Evolutionary conservation across 352 stramenopile species (phyloP).

Genomic region (Phytopythium oedochilum): DNA sequence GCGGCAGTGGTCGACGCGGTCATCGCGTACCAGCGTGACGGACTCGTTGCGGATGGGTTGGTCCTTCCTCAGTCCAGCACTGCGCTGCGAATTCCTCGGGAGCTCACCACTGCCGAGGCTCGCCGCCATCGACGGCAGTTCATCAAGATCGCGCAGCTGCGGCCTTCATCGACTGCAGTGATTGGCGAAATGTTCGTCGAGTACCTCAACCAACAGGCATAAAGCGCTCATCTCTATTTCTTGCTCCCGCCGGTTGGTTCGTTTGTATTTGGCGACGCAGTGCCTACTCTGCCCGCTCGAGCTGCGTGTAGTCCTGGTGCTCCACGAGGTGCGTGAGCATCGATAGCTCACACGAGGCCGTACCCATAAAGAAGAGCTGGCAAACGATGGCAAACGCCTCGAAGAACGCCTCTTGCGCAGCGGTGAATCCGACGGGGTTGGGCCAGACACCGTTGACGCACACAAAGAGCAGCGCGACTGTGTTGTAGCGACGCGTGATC

Average conservation of each 20-base stretch:
- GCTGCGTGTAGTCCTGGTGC: conserved; percentile 48
- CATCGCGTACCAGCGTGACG: conserved; percentile 60
- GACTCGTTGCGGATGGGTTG: conserved; percentile 44
- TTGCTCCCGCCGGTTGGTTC: background rate
- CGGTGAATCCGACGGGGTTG: conserved; percentile 78
- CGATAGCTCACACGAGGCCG: conserved; percentile 67
- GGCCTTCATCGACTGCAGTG: conserved; percentile 37
- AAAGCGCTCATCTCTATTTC: conserved; percentile 4
- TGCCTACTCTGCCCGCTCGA: conserved; percentile 50
- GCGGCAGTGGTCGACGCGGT: conserved; percentile 51
- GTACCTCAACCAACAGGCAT: conserved; percentile 74
- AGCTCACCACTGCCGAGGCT: conserved; percentile 48
- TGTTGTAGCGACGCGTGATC: background rate
- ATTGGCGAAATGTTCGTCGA: conserved; percentile 72
- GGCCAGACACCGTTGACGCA: conserved; percentile 78
- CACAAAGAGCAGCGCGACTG: conserved; percentile 74
- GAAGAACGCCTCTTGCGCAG: conserved; percentile 77
- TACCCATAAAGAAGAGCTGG: conserved; percentile 87
- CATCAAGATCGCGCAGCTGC: conserved; percentile 70
- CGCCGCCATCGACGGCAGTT: conserved; percentile 77
- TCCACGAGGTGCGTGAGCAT: conserved; percentile 57
- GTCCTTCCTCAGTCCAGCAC: conserved; percentile 15
- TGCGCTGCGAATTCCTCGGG: conserved; percentile 25
- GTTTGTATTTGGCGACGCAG: background rate
- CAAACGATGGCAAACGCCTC: conserved; percentile 82